phyloP scores from a whole-genome alignment of 192 early-diverging fungal species.

The Chytriomyces confervae region DNA sequence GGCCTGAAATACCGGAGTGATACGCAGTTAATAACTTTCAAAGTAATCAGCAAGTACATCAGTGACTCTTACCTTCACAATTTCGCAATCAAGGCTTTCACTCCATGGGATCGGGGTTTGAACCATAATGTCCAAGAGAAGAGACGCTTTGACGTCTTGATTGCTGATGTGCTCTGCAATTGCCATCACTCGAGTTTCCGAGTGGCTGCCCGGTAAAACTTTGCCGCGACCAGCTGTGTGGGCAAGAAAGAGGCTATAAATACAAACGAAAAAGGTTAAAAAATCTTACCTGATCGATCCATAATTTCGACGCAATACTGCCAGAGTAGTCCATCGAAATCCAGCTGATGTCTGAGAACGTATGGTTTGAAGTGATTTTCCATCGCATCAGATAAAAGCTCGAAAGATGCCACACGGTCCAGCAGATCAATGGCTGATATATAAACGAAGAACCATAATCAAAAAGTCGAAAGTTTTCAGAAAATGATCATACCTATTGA shows the following conservation, averaged over 20 bases:
- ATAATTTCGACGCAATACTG: constrained; percentile 67
- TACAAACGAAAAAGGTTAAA: neutral
- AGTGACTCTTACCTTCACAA: constrained; percentile 24
- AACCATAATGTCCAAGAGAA: constrained; percentile 69
- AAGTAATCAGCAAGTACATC: neutral
- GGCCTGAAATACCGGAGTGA: neutral
- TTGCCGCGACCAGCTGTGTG: neutral
- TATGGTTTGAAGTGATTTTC: constrained; percentile 64
- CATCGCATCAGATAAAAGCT: constrained; percentile 61
- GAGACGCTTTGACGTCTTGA: constrained; percentile 40
- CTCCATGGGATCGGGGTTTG: constrained; percentile 72
- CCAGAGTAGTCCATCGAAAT: constrained; percentile 54
- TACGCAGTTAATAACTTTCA: neutral
- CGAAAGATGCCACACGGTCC: constrained; percentile 65
- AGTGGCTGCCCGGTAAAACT: constrained; percentile 29
- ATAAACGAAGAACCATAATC: constrained; percentile 1
- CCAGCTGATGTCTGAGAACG: constrained; percentile 55
- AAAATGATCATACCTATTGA: constrained; percentile 40
- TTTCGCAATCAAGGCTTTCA: constrained; percentile 49
- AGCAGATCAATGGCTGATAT: constrained; percentile 60
- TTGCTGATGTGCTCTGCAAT: constrained; percentile 51
- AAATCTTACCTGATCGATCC: constrained; percentile 42
- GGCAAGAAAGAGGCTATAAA: neutral
- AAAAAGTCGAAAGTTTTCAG: constrained; percentile 15
- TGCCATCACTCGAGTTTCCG: constrained; percentile 66